Base-by-base conservation (phyloP, 805 yeast species). In the Saccharomycodes ludwigii region DNA sequence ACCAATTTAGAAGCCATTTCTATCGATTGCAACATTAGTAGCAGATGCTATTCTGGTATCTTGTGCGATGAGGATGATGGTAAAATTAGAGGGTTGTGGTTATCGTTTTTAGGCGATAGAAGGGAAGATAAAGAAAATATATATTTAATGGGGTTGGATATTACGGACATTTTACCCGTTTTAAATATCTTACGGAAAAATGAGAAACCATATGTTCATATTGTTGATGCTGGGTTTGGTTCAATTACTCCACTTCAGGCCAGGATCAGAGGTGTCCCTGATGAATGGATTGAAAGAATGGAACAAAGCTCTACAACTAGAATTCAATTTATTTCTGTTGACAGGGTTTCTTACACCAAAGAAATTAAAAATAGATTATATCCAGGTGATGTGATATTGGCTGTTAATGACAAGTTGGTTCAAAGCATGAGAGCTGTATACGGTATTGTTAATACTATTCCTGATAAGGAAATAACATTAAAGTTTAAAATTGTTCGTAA, bases 231-330 rank as follows among this genome's bases (percentile, higher is more conserved):
- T 22, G 95, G 83, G 45, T 74, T 83, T 43, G 67, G 69, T 11
- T 64, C 85, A 0, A 61, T 79, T 21, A 68, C 82, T 2, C 61
- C 84, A 16, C 66, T 74, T 17, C 77, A 73, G 46, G 94, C 93
- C 3, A 72, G 95, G 54, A 70, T 81, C 27, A 67, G 82, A 46
- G 94, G 94, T n/a, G 94, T 85, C 15, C 71, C 91, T 0, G 88
- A 81, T 43, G 72, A 71, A 26, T 84, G 94, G 93, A 78, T 86
- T 38, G 47, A 62, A 21, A 65, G 63, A 39, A 66, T 82, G 48
- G 94, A 82, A 50, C 62, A 66, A 17, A 67, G 65, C 20, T 67
- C 72, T 32, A 59, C 62, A 17, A 83, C 79, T 46, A 74, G 81
- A 44, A 64, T 77, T 27, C 86, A 83, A 48, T 70, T 86, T 39